Evolutionary conservation across 768 basidiomycete genomes (phyloP).

Genomic region (Boletus bicolor): DNA sequence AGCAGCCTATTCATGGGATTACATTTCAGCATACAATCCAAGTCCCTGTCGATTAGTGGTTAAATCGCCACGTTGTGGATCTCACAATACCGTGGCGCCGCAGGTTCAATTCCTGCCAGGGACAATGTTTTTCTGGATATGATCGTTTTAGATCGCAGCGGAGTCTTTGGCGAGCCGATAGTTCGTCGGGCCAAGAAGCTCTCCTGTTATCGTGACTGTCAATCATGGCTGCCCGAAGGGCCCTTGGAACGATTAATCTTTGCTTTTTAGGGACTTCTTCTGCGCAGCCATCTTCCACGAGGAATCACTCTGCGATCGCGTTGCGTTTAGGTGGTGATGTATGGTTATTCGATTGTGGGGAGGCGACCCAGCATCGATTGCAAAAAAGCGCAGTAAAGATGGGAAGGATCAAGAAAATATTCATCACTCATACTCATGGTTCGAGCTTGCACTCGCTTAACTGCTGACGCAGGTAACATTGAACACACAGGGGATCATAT

Average conservation of each 20-base stretch:
- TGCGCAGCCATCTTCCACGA: constrained; percentile 73
- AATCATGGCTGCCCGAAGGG: constrained; percentile 19
- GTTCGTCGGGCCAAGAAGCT: neutral
- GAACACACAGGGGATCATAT: constrained; percentile 70
- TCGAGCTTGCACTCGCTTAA: neutral
- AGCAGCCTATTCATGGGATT: neutral
- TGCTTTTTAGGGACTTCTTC: constrained; percentile 83
- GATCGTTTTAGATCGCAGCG: neutral
- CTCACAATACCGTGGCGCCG: constrained; percentile 36
- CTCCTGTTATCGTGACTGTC: neutral
- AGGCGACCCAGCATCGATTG: constrained; percentile 76
- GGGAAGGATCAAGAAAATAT: constrained; percentile 77
- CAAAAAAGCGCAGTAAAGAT: constrained; percentile 73
- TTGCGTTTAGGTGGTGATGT: constrained; percentile 64
- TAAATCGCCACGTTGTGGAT: constrained; percentile 42
- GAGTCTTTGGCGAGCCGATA: too few species aligned
- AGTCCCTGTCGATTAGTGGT: constrained; percentile 44
- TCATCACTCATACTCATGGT: constrained; percentile 91
- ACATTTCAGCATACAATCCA: neutral
- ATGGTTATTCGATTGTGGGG: constrained; percentile 86
- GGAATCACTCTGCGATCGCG: constrained; percentile 74
- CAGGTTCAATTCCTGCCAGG: constrained; percentile 40
- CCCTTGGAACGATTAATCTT: constrained; percentile 43
- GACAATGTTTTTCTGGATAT: constrained; percentile 24
- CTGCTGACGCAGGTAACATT: neutral